Base-by-base conservation (phyloP, 805 yeast genomes). In the Starmerella stigmatis region DNA sequence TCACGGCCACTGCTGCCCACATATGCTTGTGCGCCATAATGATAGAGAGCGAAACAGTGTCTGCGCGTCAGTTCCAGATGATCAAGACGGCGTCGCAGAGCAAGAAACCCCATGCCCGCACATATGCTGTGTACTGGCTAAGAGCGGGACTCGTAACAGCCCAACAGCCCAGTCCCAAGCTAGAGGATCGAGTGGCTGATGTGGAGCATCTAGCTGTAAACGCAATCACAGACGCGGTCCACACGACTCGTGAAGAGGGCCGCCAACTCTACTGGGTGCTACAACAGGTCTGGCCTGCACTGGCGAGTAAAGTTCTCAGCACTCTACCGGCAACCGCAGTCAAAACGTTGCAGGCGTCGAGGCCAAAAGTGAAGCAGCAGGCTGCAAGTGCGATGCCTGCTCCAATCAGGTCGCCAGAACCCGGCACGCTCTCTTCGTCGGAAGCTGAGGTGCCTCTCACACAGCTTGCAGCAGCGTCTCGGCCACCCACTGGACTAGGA, bases 141-240 rank as follows among this genome's bases (percentile, higher is more conserved):
- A 78, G 79, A 49, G 68, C 86, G 1, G 58, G 74, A 13, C 52
- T 86, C 0, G 10, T 40, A 2, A 45, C 44, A 1, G 20, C 44
- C 3, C 32, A 26, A 22, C 33, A 29, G 29, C 22, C 31, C 7
- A 15, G 25, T 8, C 10, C 30, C n/a, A 15, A 13, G 8, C 15
- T 25, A 30, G 19, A 32, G 9, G 41, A 28, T 3, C 9, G 29
- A 12, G 30, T 6, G 10, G 25, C 32, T n/a, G 52, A 51, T 5
- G 60, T 79, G 1, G 78, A 68, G 27, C 74, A 69, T 38, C 66
- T 78, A 50, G 57, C 85, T 1, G 49, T 64, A 3, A 78, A 75
- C 53, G 79, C 89, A 17, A 65, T 92, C 0, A 59, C 75, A 0
- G 97, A 88, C 60, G 84, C 95, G 0, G 81, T 81, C 47, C 85